A percentile compares a stretch with the other conserved stretches of the same genome.
These are phyloP conservation scores for Verbascum thapsus DNA, from an alignment of 257 asterid genomes.

Conservation along the genomic window DNA sequence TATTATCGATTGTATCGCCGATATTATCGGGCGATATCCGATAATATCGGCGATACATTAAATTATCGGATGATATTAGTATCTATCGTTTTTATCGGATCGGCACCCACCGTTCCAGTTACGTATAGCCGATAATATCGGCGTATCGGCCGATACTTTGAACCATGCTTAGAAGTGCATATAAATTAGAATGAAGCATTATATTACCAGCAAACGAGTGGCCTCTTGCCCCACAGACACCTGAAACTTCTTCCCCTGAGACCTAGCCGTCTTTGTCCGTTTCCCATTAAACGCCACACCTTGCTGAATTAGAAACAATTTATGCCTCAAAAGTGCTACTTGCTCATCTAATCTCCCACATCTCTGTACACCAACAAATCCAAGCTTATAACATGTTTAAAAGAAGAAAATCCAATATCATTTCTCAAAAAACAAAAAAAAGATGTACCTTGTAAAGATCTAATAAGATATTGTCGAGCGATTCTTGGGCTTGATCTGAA, in stretches of 20 bases:
- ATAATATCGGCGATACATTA: no score
- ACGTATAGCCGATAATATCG: no score
- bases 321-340: constrained; percentile 62
- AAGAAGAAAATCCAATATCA: no score
- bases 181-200: no score
- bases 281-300: constrained; percentile 97
- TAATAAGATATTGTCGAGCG: constrained; percentile 84
- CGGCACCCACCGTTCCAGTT: no score
- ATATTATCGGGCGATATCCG: no score
- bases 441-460: constrained; percentile 81
- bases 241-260: constrained; percentile 96
- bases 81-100: no score
- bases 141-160: no score
- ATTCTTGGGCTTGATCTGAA: constrained; percentile 95
- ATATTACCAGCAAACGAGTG: constrained; percentile 77
- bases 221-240: constrained; percentile 99
- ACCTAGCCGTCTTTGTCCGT: constrained; percentile 91
- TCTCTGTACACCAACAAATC: constrained; percentile 53
- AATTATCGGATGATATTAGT: no score
- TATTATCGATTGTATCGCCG: no score
- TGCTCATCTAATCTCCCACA: constrained; percentile 98
- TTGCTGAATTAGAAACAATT: constrained; percentile 77
- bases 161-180: no score
- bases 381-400: neutral
- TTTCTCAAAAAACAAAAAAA: no score